Conservation (phyloP, 2,329 filamentous ascomycete species). For the Stachybotrys chartarum region DNA sequence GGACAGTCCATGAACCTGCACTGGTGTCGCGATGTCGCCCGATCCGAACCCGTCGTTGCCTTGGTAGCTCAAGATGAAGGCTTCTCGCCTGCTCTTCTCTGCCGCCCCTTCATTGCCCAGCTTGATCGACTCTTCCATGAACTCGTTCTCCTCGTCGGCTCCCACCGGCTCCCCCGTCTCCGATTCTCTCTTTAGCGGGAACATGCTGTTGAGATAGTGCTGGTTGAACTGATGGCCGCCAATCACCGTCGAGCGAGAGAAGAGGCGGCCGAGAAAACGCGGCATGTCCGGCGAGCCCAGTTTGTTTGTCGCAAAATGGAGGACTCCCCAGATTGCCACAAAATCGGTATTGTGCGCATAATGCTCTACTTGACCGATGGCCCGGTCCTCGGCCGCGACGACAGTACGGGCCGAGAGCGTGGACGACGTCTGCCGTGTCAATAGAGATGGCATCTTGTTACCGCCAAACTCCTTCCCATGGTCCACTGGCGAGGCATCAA, state of each 20-base stretch:
- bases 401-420: constrained; percentile 27
- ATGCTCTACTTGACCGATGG: constrained; percentile 70
- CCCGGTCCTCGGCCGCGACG: constrained; percentile 33
- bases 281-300: constrained; percentile 39
- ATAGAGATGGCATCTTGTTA: constrained; percentile 6
- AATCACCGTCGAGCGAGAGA: constrained; percentile 40
- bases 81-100: constrained; percentile 35
- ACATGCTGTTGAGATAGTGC: constrained; percentile 57
- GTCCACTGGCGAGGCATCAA: constrained; percentile 10
- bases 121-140: constrained; percentile 53
- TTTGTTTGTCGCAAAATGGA: constrained; percentile 53
- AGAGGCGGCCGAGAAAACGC: constrained; percentile 56
- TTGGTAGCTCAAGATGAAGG: constrained; percentile 39
- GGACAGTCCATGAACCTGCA: constrained; percentile 29
- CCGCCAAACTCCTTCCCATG: constrained; percentile 5
- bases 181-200: constrained; percentile 39
- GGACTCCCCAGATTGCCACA: constrained; percentile 65
- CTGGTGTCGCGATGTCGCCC: constrained; percentile 23
- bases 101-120: constrained; percentile 36
- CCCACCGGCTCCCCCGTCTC: constrained; percentile 33
- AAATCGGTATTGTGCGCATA: constrained; percentile 71
- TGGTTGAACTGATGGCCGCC: constrained; percentile 54
- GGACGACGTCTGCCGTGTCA: constrained; percentile 16
- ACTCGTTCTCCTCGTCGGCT: constrained; percentile 43
- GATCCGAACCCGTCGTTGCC: constrained; percentile 30